A percentile compares a stretch with the other conserved stretches of the same genome.
Conservation (phyloP, 2,329 filamentous ascomycete species). For the Thyridium curvatum region DNA sequence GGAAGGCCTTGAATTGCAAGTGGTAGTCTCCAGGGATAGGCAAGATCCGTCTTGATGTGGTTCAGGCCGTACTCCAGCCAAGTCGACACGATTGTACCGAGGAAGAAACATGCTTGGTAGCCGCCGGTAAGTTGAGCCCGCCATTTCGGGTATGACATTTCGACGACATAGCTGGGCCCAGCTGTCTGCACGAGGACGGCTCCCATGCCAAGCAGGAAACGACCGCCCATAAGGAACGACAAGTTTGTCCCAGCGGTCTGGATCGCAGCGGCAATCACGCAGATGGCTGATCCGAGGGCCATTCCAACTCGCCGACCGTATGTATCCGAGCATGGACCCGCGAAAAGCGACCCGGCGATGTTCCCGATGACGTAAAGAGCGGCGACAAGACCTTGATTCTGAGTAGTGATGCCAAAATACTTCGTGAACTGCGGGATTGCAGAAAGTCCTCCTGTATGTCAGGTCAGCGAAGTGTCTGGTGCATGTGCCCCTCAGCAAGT, state of each 20-base stretch:
- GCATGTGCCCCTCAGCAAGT: too few species aligned
- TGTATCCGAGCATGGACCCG: constrained; percentile 1
- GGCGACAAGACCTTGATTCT: constrained; percentile 4
- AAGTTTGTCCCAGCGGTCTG: constrained; percentile 1
- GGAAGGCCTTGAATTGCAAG: constrained; percentile 2
- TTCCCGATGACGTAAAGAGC: constrained; percentile 3
- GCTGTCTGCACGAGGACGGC: constrained; percentile 9
- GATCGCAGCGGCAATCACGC: constrained; percentile 2
- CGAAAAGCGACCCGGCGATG: constrained; percentile 2
- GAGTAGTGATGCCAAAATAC: constrained; percentile 4
- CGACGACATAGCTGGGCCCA: constrained; percentile 9
- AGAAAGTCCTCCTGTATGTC: not conserved
- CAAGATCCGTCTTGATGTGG: not conserved
- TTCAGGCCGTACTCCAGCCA: constrained; percentile 6
- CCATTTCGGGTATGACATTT: constrained; percentile 9
- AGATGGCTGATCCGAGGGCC: constrained; percentile 2
- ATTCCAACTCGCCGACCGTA: constrained; percentile 4
- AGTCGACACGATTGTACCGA: constrained; percentile 7
- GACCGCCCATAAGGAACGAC: constrained; percentile 8
- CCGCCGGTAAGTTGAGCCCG: constrained; percentile 9
- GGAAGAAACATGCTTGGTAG: constrained; percentile 10
- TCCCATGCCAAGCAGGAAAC: constrained; percentile 10
- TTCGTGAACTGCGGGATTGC: constrained; percentile 3
- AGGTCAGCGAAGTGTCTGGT: too few species aligned
- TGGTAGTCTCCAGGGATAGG: constrained; percentile 3